These are phyloP conservation scores for Populus alba DNA, from an alignment of 345 rosid species.

Conservation along the genomic window DNA sequence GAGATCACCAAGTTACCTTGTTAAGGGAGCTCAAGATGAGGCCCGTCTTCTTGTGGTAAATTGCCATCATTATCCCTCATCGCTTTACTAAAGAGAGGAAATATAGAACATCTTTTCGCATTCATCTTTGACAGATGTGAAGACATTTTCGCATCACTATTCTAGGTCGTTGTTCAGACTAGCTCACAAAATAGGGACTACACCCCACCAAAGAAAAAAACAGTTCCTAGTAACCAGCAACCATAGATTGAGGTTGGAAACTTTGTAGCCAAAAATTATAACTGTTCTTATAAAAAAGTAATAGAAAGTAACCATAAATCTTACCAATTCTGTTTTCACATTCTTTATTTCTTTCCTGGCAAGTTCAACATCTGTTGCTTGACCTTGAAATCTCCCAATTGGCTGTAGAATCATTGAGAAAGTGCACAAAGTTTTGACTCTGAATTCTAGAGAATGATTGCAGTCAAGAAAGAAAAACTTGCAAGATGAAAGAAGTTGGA, in stretches of 20 bases:
- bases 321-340: slow-evolving; percentile 75
- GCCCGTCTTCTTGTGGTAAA: not conserved
- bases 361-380: slow-evolving; percentile 75
- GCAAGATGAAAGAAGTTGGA: not conserved
- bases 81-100: not conserved
- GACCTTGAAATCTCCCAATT: slow-evolving; percentile 91
- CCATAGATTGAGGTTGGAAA: too few species aligned
- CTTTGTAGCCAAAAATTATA: not conserved
- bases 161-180: not conserved
- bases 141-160: not conserved
- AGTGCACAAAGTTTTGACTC: not conserved
- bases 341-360: slow-evolving; percentile 73
- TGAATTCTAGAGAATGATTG: not conserved
- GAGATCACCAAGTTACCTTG: not conserved
- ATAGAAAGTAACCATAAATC: slow-evolving; percentile 17
- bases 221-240: not conserved
- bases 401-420: slow-evolving; percentile 57
- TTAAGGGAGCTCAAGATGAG: not conserved
- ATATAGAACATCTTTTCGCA: not conserved
- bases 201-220: not conserved
- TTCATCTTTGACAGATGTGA: not conserved
- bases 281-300: not conserved
- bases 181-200: not conserved
- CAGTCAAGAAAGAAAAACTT: not conserved
- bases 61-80: not conserved